phyloP scores from a whole-genome alignment of 345 rosid genomes.

The Acer campestre region DNA sequence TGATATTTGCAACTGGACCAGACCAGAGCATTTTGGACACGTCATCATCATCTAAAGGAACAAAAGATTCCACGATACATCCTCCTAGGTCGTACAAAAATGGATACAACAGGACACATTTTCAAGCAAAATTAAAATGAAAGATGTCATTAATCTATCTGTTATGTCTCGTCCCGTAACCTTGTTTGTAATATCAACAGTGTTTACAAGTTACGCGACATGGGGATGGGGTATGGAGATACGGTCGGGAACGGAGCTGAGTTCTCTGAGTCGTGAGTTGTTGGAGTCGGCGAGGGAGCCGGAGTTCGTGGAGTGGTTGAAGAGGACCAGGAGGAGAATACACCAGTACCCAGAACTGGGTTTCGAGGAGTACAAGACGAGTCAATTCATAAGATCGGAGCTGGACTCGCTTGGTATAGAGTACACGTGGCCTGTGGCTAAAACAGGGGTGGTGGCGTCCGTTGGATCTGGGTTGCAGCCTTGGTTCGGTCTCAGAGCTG shows the following conservation, averaged over 20 bases:
- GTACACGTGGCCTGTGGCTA: conserved; percentile 51
- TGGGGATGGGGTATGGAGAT: not conserved
- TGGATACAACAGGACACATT: no score
- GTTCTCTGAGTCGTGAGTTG: conserved; percentile 28
- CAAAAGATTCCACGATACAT: no score
- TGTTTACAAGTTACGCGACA: not conserved
- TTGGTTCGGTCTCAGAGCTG: conserved; percentile 58
- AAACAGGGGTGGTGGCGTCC: conserved; percentile 52
- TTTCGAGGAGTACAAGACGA: conserved; percentile 47
- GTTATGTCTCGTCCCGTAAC: not conserved
- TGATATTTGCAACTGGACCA: no score
- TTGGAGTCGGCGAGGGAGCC: conserved; percentile 38
- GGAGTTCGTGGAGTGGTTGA: conserved; percentile 48
- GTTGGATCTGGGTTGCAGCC: conserved; percentile 46
- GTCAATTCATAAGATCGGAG: conserved; percentile 39
- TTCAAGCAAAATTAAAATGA: not conserved
- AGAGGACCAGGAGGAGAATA: conserved; percentile 38
- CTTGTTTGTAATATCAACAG: not conserved
- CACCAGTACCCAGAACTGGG: conserved; percentile 57
- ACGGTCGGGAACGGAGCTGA: conserved; percentile 17
- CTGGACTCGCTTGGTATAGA: conserved; percentile 42
- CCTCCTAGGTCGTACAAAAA: no score
- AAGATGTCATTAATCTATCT: not conserved
- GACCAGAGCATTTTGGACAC: no score
- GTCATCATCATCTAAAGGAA: no score